phyloP scores from a whole-genome alignment of 2,329 filamentous ascomycete genomes.

The Juglanconis juglandina region DNA sequence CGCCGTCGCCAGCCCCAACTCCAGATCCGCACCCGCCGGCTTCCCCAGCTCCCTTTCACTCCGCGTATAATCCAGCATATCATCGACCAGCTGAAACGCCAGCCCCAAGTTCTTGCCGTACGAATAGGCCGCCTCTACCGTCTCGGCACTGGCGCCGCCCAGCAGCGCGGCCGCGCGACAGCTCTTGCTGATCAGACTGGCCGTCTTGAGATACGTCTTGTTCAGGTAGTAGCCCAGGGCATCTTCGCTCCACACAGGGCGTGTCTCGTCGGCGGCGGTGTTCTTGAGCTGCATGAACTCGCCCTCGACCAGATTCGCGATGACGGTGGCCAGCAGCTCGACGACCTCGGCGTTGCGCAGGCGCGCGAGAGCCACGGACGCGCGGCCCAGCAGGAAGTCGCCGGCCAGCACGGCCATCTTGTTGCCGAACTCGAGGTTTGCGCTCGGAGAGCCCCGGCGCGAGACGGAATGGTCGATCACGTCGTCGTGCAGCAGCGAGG shows the following conservation, averaged over 20 bases:
- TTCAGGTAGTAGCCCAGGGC: constrained; percentile 91
- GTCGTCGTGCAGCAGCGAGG: constrained; percentile 94
- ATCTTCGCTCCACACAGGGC: constrained; percentile 82
- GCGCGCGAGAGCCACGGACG: constrained; percentile 87
- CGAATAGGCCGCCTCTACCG: constrained; percentile 84
- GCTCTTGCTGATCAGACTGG: constrained; percentile 92
- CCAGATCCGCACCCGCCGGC: constrained; percentile 88
- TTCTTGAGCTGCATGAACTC: constrained; percentile 99
- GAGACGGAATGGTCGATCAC: constrained; percentile 92
- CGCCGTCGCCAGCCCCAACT: constrained; percentile 89
- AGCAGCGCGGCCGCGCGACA: constrained; percentile 87
- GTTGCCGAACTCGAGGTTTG: constrained; percentile 94
- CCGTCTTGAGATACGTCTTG: constrained; percentile 97
- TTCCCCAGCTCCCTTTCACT: constrained; percentile 84
- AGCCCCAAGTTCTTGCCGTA: constrained; percentile 93
- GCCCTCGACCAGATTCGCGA: constrained; percentile 94
- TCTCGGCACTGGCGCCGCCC: constrained; percentile 68
- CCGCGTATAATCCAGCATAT: constrained; percentile 95
- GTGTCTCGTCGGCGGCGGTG: constrained; percentile 80
- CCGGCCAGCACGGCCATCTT: constrained; percentile 98
- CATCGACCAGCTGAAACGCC: constrained; percentile 95
- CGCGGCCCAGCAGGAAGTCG: constrained; percentile 91
- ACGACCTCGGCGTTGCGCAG: constrained; percentile 91
- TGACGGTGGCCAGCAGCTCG: constrained; percentile 90
- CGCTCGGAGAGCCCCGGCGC: constrained; percentile 78